Percentiles rank a stretch among this genome's conserved stretches.
Evolutionary conservation across 2,329 filamentous ascomycete genomes (phyloP).

Genomic region (Fusarium brachygibbosum): DNA sequence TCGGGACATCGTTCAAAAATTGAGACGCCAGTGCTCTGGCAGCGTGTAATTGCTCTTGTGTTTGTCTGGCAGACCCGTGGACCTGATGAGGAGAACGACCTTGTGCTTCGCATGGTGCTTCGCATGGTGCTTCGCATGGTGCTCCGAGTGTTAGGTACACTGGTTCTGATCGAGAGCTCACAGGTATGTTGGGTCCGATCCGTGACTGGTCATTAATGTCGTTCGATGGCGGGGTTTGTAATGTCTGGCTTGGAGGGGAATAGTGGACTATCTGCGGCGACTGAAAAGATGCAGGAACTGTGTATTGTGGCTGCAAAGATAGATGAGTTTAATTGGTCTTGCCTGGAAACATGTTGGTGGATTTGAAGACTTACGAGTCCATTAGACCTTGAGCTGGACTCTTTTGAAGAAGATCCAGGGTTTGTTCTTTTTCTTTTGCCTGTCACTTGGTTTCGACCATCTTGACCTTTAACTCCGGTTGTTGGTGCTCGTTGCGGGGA

Average conservation of each 20-base stretch:
- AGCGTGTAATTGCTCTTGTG: slow-evolving; percentile 4
- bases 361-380: slow-evolving; percentile 10
- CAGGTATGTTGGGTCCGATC: background rate
- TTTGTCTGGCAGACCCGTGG: background rate
- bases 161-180: slow-evolving; percentile 1
- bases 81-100: background rate
- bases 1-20: background rate
- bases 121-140: slow-evolving; percentile 1
- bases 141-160: background rate
- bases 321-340: background rate
- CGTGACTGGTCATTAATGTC: background rate
- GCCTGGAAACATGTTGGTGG: background rate
- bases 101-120: slow-evolving; percentile 3
- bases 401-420: background rate
- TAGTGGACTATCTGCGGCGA: slow-evolving; percentile 3
- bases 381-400: background rate
- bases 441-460: background rate
- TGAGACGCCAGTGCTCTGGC: background rate
- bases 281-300: slow-evolving; percentile 10
- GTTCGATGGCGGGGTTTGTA: slow-evolving; percentile 5
- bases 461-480: background rate
- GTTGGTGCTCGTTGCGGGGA: background rate
- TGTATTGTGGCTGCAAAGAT: slow-evolving; percentile 1
- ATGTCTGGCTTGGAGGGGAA: background rate
- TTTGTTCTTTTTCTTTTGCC: slow-evolving; percentile 9